phyloP scores from a whole-genome alignment of 1,139 yeast genomes.

The Taiozyma sp. region DNA sequence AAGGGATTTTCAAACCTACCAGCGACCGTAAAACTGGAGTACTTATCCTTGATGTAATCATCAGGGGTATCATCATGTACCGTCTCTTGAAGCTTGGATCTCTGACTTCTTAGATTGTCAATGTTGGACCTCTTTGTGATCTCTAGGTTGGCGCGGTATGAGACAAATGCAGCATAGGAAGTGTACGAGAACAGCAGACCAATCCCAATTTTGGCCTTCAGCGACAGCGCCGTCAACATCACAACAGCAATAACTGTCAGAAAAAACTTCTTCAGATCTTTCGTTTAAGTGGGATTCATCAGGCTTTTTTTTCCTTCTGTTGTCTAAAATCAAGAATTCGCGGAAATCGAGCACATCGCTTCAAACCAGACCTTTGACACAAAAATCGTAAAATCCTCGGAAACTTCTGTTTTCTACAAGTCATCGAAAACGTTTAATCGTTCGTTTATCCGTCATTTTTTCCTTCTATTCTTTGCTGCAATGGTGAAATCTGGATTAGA shows the following conservation, averaged over 20 bases:
- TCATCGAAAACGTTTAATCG: background rate
- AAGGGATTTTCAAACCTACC: constrained; percentile 92
- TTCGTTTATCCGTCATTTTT: background rate
- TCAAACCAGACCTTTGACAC: background rate
- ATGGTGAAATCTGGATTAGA: constrained; percentile 11
- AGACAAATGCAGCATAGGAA: constrained; percentile 62
- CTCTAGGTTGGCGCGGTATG: constrained; percentile 49
- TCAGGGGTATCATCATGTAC: constrained; percentile 10
- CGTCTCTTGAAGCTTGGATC: constrained; percentile 1
- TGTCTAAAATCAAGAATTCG: background rate
- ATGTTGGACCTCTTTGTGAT: constrained; percentile 45
- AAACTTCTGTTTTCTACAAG: too few species aligned
- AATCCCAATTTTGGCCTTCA: constrained; percentile 22
- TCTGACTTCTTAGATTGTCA: constrained; percentile 12
- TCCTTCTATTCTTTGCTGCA: background rate
- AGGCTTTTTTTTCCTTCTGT: background rate
- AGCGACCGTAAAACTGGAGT: constrained; percentile 49
- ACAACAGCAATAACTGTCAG: background rate
- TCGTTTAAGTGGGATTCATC: background rate
- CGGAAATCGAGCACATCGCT: background rate
- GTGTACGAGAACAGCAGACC: constrained; percentile 62
- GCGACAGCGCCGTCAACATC: constrained; percentile 11
- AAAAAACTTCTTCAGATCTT: background rate
- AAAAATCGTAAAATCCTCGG: background rate
- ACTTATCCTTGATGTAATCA: constrained; percentile 25